Base-by-base conservation (phyloP, 257 asterid species). In the Anisodus acutangulus region DNA sequence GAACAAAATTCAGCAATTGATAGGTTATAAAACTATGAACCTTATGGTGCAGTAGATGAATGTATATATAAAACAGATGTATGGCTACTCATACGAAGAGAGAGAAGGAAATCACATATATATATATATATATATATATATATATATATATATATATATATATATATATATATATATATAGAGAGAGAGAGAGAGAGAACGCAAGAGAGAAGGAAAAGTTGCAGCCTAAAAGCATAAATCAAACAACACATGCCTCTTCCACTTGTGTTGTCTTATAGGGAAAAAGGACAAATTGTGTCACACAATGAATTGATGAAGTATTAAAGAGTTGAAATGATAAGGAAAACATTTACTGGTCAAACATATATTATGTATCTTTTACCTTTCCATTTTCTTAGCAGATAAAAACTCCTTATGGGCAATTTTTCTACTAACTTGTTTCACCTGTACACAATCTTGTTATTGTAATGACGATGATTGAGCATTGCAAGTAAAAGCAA, bases 11-110 rank as follows among this genome's bases (percentile, higher is more conserved):
- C n/a, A 71, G 39, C 10, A 71, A 45, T n/a, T 45, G 80, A 71
- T 71, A 71, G 54, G 80, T n/a, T 71, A 43, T 10, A 43, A 17
- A 43, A 70, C 57, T 43, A 71, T 71, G 79, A 71, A 71, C 9
- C 79, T 71, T 45, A 10, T 72, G 47, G 37, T 19, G 39, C 19
- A 49, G 62, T 11, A 49, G 43, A 74, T 74, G 60, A 74, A 49
- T 49, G 37, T 5, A 19, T 19, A 47, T 74, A 11, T 26, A 22
- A 10, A 47, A 47, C 41, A 72, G n/a, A 71, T n/a, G 59, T 72
- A 49, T 72, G 80, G 19, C 60, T 47, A 47, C 57, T 45, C 79
- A 71, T 17, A 70, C 22, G n/a, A 67, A 35, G 47, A 43, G 26
- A 41, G 55, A 70, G 57, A 41, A 9, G 31, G 16, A 64, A 31